Percentiles rank a stretch among this genome's conserved stretches.
Conservation (phyloP, 768 basidiomycete genomes). For the Sutorius australiensis region DNA sequence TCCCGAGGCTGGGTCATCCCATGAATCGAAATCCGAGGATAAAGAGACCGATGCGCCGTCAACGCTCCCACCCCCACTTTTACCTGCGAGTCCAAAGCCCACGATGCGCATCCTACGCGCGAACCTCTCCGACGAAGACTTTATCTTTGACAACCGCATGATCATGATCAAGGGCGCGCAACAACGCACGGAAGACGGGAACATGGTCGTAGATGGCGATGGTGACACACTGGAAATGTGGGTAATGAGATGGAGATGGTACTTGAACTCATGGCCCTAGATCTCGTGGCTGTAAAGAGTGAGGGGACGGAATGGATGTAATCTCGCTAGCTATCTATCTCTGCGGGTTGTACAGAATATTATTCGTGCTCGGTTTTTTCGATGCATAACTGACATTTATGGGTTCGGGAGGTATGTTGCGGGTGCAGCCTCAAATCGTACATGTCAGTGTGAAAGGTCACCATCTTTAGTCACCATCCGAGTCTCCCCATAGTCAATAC, state of each 20-base stretch:
- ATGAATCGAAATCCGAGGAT: background rate
- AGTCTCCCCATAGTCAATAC: background rate
- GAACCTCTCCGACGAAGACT: slow-evolving; percentile 19
- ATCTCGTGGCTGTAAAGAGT: background rate
- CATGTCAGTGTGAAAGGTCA: background rate
- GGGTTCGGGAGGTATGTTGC: background rate
- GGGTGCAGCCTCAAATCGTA: too few species aligned
- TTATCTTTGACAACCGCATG: slow-evolving; percentile 19
- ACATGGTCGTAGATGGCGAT: slow-evolving; percentile 13
- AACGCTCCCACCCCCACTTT: background rate
- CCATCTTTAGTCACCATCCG: background rate
- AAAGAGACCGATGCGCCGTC: background rate
- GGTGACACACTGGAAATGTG: slow-evolving; percentile 17
- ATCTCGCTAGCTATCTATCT: slow-evolving; percentile 18
- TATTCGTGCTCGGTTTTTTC: background rate
- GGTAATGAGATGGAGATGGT: slow-evolving; percentile 30
- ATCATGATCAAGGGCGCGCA: slow-evolving; percentile 13
- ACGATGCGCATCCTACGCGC: slow-evolving; percentile 12
- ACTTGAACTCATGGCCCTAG: background rate
- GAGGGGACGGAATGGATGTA: background rate
- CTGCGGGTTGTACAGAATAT: slow-evolving; percentile 10
- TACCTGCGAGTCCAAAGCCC: background rate
- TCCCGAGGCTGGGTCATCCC: background rate
- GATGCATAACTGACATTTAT: background rate
- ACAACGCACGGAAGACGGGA: slow-evolving; percentile 1